phyloP scores from a whole-genome alignment of 768 basidiomycete genomes.

The Goffeauzyma gilvescens region DNA sequence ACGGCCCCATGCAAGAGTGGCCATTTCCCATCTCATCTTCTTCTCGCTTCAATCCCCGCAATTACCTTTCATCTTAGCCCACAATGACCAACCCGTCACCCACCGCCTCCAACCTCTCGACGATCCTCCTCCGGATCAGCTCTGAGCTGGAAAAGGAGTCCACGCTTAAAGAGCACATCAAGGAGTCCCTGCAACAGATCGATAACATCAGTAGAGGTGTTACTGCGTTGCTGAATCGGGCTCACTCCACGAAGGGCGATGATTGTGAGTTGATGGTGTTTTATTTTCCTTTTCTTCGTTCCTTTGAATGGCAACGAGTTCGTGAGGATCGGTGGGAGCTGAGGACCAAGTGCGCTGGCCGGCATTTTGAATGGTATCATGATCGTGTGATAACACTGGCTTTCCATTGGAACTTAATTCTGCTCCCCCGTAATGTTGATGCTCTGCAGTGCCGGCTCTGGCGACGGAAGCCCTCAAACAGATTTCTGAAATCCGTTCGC shows the following conservation, averaged over 20 bases:
- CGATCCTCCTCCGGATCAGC: slow-evolving; percentile 6
- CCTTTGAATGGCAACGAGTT: background rate
- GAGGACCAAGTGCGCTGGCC: too few relatives aligned
- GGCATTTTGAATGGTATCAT: too few relatives aligned
- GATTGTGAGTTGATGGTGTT: slow-evolving; percentile 2
- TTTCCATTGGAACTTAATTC: too few relatives aligned
- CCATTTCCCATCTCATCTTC: too few relatives aligned
- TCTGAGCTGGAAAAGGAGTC: slow-evolving; percentile 9
- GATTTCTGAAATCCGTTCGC: background rate
- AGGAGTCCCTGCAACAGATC: slow-evolving; percentile 8
- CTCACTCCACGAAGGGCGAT: slow-evolving; percentile 8
- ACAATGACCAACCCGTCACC: too few relatives aligned
- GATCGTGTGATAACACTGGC: too few relatives aligned
- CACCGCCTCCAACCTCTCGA: slow-evolving; percentile 1
- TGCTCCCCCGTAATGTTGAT: background rate
- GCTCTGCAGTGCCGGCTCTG: slow-evolving; percentile 3
- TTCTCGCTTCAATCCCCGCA: too few relatives aligned
- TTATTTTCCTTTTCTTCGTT: background rate
- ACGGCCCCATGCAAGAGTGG: too few relatives aligned
- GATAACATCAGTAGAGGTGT: slow-evolving; percentile 6
- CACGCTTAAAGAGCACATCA: slow-evolving; percentile 10
- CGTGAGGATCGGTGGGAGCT: too few relatives aligned
- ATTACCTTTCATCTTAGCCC: too few relatives aligned
- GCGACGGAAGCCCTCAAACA: slow-evolving; percentile 7
- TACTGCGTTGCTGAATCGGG: slow-evolving; percentile 8